Conservation (phyloP, 2,329 filamentous ascomycete species). For the Fusarium setosum region DNA sequence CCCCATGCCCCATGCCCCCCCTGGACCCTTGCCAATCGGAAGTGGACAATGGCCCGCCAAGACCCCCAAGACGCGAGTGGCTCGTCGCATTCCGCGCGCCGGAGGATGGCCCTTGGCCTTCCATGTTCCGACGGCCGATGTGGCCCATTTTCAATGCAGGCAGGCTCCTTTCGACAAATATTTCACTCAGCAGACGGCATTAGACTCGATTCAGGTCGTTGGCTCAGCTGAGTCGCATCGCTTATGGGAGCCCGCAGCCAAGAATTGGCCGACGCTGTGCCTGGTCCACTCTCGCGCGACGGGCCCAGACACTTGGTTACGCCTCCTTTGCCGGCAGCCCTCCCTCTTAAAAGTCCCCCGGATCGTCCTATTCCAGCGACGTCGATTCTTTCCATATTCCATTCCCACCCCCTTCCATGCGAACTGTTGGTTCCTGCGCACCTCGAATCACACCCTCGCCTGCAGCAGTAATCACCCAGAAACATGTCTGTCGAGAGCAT, state of each 20-base stretch:
- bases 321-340: no score
- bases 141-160: no score
- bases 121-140: no score
- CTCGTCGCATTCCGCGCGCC: no score
- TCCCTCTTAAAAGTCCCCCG: conserved; percentile 8
- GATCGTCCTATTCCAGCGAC: not conserved
- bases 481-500: conserved; percentile 32
- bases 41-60: no score
- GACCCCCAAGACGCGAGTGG: no score
- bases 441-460: not conserved
- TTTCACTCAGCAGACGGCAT: not conserved
- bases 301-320: no score
- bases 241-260: not conserved
- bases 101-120: no score
- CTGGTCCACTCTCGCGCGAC: no score
- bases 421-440: conserved; percentile 8
- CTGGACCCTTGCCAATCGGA: not conserved
- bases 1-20: no score
- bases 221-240: not conserved
- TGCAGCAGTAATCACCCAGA: no score
- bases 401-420: not conserved
- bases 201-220: conserved; percentile 7
- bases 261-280: not conserved
- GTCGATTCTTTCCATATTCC: not conserved
- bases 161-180: conserved; percentile 7